These are phyloP conservation scores for Moesziomyces sp. DNA, from an alignment of 1,284 basidiomycete genomes.

Conservation along the genomic window DNA sequence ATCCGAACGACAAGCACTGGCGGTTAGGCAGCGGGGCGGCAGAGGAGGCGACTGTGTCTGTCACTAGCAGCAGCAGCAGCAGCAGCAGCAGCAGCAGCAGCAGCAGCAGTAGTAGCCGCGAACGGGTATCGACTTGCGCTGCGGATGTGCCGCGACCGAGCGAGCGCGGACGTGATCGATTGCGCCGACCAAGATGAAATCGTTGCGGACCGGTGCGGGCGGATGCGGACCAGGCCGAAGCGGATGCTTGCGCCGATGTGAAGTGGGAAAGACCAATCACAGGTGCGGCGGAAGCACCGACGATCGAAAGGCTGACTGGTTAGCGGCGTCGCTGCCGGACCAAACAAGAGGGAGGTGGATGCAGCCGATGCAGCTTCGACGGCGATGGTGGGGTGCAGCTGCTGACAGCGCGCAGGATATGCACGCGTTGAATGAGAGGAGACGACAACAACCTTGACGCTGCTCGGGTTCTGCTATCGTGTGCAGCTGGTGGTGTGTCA, in stretches of 20 bases:
- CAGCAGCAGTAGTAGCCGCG: neutral
- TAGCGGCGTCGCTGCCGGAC: neutral
- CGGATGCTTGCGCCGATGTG: neutral
- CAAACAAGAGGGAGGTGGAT: neutral
- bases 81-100: too few relatives aligned
- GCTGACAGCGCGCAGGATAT: too few relatives aligned
- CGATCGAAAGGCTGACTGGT: neutral
- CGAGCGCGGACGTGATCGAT: neutral
- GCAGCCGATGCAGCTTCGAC: neutral
- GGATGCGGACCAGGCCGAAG: neutral
- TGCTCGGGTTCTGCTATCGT: neutral
- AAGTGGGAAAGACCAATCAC: too few relatives aligned
- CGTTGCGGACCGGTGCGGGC: neutral
- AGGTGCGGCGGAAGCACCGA: neutral
- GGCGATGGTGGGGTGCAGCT: neutral
- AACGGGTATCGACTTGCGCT: neutral
- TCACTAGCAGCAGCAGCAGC: neutral
- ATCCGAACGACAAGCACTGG: too few relatives aligned
- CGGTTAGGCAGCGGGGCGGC: too few relatives aligned
- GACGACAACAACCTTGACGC: too few relatives aligned
- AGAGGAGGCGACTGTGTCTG: too few relatives aligned
- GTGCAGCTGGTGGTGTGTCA: neutral
- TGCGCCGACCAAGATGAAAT: neutral
- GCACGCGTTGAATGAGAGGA: too few relatives aligned
- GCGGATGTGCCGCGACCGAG: neutral